Base-by-base conservation (phyloP, 2,329 filamentous ascomycete genomes). In the Lecanosticta acicola region DNA sequence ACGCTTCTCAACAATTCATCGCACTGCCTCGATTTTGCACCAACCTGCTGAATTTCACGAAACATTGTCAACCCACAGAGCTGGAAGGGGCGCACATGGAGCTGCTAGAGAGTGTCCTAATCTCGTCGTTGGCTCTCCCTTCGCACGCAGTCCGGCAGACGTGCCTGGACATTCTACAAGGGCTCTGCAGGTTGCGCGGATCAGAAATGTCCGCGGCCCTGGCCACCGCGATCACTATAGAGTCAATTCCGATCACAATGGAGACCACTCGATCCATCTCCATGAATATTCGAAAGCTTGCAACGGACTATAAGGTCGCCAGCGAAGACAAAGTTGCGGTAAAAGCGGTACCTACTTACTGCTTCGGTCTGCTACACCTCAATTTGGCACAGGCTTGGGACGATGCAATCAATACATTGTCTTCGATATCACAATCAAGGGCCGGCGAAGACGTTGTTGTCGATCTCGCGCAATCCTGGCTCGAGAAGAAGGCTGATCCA, bases 301-400 rank as follows among this genome's bases (percentile, higher is more conserved):
- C 76, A 2, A 68, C 75, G 13, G 64, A 74, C 16, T 94, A 93
- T 62, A 68, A 76, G 4, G 72, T 77, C 18, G 62, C 83, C 8
- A 70, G 73, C 33, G 69, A 77, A 2, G 74, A 78, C 32, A 78
- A 78, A 1, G 86, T 84, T 79, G 69, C 94, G 53, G 74, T 78
- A 48, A 76, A 78, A 57, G 80, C 88, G 4, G 77, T 97, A 21
- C 86, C 90, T 0, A 76, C 80, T 0, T 97, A 90, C 59, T 82
- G 88, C 58, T 95, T 96, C 58, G 93, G 93, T 39, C 78, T 96
- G 67, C 76, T 97, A 49, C 93, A 90, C 0, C 81, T 94, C 39
- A 87, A 85, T 56, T 75, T 96, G 54, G 79, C 89, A 0, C 88
- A 88, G 29, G 74, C 94, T 4, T 96, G 91, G 87, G 87, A 94